Percentiles rank a stretch among this genome's conserved stretches.
These are phyloP conservation scores for Linaria vulgaris DNA, from an alignment of 257 asterid species.

Conservation along the genomic window DNA sequence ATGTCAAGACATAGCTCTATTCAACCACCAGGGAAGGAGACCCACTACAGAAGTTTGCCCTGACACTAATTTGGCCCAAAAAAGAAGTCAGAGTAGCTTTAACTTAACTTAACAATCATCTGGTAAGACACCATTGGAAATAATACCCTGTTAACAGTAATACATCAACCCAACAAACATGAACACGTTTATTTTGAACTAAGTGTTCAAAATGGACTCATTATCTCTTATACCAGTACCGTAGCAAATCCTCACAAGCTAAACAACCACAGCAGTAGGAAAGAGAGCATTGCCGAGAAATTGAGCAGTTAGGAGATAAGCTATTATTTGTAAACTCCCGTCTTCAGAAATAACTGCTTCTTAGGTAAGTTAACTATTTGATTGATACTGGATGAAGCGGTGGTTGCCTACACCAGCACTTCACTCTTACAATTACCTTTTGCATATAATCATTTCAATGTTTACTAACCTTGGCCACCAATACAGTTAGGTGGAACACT, in stretches of 20 bases:
- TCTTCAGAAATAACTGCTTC: constrained; percentile 10
- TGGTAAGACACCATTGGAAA: constrained; percentile 1
- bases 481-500: constrained; percentile 62
- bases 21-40: constrained; percentile 3
- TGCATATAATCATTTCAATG: constrained; percentile 11
- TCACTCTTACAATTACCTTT: constrained; percentile 10
- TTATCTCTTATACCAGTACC: constrained; percentile 8
- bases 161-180: constrained; percentile 5
- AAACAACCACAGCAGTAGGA: constrained; percentile 11
- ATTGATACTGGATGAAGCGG: constrained; percentile 5
- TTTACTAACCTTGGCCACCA: constrained; percentile 63
- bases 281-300: neutral
- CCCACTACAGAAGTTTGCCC: too few relatives aligned
- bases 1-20: too few relatives aligned
- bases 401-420: constrained; percentile 9
- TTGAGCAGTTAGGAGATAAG: constrained; percentile 10
- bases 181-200: neutral
- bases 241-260: neutral
- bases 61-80: neutral
- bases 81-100: neutral
- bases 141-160: constrained; percentile 8
- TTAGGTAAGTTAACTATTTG: constrained; percentile 15
- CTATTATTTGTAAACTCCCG: constrained; percentile 7
- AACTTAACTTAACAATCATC: neutral
- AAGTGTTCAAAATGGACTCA: neutral